phyloP scores from a whole-genome alignment of 148 eudicot genomes.

The Nepenthes mirabilis region DNA sequence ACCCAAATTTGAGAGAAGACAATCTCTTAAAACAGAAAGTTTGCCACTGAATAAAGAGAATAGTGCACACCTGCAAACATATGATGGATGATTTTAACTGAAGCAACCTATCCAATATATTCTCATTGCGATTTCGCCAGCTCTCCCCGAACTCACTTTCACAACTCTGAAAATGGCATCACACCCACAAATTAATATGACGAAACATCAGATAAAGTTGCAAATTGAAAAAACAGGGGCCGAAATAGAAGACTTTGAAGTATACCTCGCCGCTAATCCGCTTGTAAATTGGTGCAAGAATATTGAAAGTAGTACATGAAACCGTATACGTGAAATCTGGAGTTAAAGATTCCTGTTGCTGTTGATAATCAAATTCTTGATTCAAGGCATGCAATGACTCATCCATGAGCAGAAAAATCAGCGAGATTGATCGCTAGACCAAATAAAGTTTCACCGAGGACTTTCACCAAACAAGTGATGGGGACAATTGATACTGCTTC shows the following conservation, averaged over 20 bases:
- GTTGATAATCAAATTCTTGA: too few relatives aligned
- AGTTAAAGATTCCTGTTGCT: too few relatives aligned
- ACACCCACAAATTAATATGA: not conserved
- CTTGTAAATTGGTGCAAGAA: constrained; percentile 47
- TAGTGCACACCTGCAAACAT: constrained; percentile 28
- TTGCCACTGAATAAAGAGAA: not conserved
- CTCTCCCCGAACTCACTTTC: constrained; percentile 31
- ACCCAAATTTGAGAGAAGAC: not conserved
- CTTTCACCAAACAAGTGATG: too few relatives aligned
- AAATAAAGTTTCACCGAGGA: too few relatives aligned
- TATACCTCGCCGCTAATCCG: constrained; percentile 30
- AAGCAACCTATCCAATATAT: constrained; percentile 30
- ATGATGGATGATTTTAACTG: constrained; percentile 31
- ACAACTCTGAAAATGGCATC: constrained; percentile 12
- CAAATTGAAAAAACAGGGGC: not conserved
- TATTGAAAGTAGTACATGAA: constrained; percentile 41
- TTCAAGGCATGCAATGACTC: too few relatives aligned
- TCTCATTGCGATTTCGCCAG: constrained; percentile 28
- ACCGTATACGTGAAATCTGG: not conserved
- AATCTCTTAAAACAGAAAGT: not conserved
- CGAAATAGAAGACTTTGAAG: not conserved
- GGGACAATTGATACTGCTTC: too few relatives aligned
- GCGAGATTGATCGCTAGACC: too few relatives aligned
- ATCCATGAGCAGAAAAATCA: too few relatives aligned
- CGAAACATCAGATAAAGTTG: not conserved